These are phyloP conservation scores for Verticillium dahliae DNA, from an alignment of 2,329 filamentous ascomycete genomes.

Conservation along the genomic window DNA sequence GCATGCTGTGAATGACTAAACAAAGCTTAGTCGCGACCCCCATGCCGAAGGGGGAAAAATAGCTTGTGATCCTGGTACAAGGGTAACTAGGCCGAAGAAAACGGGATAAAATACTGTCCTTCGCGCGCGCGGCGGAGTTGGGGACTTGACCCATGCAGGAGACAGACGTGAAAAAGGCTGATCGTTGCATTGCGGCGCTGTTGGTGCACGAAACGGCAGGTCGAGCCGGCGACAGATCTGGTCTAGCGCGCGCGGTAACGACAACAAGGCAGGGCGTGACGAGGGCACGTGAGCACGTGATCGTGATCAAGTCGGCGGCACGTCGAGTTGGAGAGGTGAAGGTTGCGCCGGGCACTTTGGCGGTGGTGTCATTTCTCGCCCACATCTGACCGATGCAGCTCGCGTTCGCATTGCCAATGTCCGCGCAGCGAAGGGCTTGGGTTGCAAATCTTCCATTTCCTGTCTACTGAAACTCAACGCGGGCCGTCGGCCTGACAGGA, in stretches of 20 bases:
- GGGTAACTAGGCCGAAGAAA: no score
- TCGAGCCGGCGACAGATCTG: background rate
- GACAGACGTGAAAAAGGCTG: background rate
- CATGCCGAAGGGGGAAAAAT: no score
- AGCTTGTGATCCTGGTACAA: no score
- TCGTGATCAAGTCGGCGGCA: background rate
- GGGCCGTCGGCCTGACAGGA: no score
- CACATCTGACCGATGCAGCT: no score
- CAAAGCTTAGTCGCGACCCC: no score
- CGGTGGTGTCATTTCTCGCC: no score
- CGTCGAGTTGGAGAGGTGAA: background rate
- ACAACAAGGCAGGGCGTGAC: background rate
- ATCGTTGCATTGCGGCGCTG: background rate
- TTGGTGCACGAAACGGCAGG: background rate
- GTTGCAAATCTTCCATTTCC: background rate
- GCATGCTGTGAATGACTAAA: no score
- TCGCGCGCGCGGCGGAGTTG: slow-evolving; percentile 1
- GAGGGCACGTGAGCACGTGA: background rate
- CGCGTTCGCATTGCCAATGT: no score
- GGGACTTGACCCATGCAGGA: background rate
- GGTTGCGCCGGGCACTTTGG: no score
- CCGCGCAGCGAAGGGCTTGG: no score
- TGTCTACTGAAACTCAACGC: no score
- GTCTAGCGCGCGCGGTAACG: background rate
- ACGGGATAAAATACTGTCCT: background rate